These are phyloP conservation scores for Pestalotiopsis sp. DNA, from an alignment of 2,329 filamentous ascomycete species.

Conservation along the genomic window DNA sequence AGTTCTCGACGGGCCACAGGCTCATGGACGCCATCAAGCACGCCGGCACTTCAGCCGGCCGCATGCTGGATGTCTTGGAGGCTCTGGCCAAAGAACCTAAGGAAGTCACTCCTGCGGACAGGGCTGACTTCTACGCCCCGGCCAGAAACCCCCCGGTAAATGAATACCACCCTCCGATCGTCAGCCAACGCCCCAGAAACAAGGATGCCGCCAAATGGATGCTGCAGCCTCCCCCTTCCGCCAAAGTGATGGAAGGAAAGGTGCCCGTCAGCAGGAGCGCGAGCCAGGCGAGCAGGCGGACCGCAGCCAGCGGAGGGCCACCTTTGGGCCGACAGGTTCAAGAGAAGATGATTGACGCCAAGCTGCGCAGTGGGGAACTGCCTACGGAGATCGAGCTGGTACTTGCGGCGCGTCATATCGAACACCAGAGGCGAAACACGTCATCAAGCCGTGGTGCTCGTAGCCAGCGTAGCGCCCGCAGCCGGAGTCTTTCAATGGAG, in stretches of 20 bases:
- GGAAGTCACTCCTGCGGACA: conserved; percentile 51
- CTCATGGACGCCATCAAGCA: conserved; percentile 61
- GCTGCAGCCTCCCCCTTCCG: conserved; percentile 87
- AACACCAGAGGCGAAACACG: conserved; percentile 18
- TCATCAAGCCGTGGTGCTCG: conserved; percentile 13
- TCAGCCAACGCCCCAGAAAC: conserved; percentile 72
- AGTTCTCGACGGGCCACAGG: conserved; percentile 58
- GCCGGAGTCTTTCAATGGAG: conserved; percentile 18
- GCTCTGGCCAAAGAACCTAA: conserved; percentile 56
- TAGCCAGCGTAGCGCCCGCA: conserved; percentile 16
- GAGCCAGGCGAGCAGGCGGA: conserved; percentile 51
- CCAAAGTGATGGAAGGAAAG: conserved; percentile 89
- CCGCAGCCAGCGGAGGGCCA: conserved; percentile 42
- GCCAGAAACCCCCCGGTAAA: conserved; percentile 75
- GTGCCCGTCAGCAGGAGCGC: conserved; percentile 66
- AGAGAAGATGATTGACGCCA: conserved; percentile 50
- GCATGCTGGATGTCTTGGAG: conserved; percentile 47
- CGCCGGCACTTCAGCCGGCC: conserved; percentile 57
- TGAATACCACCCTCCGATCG: conserved; percentile 82
- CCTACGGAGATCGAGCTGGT: conserved; percentile 28
- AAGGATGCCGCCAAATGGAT: conserved; percentile 83
- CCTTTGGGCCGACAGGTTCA: conserved; percentile 46
- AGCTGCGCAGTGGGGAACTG: conserved; percentile 44
- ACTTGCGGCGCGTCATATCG: conserved; percentile 19
- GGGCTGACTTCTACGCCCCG: conserved; percentile 62